Evolutionary conservation across 2,329 filamentous ascomycete genomes (phyloP).

Genomic region (Dactylellina cionopaga): DNA sequence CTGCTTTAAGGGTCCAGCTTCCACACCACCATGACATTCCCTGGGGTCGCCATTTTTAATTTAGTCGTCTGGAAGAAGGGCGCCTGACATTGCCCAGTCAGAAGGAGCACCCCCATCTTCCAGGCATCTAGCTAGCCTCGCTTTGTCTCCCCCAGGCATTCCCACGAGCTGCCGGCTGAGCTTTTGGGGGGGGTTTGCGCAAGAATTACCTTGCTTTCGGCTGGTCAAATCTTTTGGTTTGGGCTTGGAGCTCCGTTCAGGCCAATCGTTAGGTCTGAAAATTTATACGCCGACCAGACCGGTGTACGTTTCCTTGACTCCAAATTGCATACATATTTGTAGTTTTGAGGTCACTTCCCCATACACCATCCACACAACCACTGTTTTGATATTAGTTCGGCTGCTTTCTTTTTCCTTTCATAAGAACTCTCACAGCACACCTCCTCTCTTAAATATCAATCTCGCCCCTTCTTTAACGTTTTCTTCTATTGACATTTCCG

Average conservation of each 20-base stretch:
- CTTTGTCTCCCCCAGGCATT: slow-evolving; percentile 30
- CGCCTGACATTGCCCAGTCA: slow-evolving; percentile 51
- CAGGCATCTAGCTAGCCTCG: slow-evolving; percentile 17
- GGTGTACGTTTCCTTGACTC: slow-evolving; percentile 28
- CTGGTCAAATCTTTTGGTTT: slow-evolving; percentile 8
- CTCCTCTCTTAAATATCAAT: slow-evolving; percentile 47
- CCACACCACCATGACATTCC: slow-evolving; percentile 34
- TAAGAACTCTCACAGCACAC: slow-evolving; percentile 9
- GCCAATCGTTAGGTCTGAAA: slow-evolving; percentile 37
- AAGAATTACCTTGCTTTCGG: slow-evolving; percentile 22
- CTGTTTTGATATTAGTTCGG: slow-evolving; percentile 35
- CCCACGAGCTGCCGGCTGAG: slow-evolving; percentile 39
- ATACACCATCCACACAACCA: slow-evolving; percentile 17
- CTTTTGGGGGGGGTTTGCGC: slow-evolving; percentile 11
- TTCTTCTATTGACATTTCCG: slow-evolving; percentile 17
- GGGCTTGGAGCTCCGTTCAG: slow-evolving; percentile 47
- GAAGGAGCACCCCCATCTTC: slow-evolving; percentile 45
- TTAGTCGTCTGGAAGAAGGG: slow-evolving; percentile 16
- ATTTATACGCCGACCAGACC: slow-evolving; percentile 47
- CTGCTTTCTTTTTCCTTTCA: slow-evolving; percentile 16
- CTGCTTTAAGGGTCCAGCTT: slow-evolving; percentile 17
- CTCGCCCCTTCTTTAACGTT: slow-evolving; percentile 40
- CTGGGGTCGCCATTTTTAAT: slow-evolving; percentile 32
- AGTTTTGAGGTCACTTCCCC: slow-evolving; percentile 22
- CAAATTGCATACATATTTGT: slow-evolving; percentile 41